A percentile compares a stretch with the other conserved stretches of the same genome.
phyloP scores from a whole-genome alignment of 2,329 filamentous ascomycete genomes.

The Epichloe baconii region DNA sequence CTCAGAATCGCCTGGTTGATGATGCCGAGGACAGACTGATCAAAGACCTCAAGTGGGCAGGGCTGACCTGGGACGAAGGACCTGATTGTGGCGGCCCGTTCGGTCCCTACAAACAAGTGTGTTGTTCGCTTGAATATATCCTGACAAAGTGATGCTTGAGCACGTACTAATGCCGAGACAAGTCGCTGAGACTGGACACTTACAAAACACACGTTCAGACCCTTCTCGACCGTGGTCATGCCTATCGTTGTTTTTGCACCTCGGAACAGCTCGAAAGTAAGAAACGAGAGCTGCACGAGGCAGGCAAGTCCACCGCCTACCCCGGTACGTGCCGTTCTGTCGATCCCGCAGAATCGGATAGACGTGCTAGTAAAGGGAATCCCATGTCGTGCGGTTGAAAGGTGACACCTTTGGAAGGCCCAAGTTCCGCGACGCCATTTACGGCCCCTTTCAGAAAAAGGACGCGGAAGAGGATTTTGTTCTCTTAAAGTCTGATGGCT shows the following conservation, averaged over 20 bases:
- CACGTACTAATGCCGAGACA: constrained; percentile 21
- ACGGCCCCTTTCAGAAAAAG: constrained; percentile 50
- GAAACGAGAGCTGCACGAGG: constrained; percentile 47
- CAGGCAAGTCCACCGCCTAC: constrained; percentile 31
- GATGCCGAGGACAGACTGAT: constrained; percentile 70
- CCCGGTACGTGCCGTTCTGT: constrained; percentile 60
- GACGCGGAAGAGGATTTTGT: constrained; percentile 66
- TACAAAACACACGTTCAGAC: constrained; percentile 60
- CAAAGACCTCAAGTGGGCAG: constrained; percentile 76
- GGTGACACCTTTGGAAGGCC: constrained; percentile 42
- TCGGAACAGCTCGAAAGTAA: constrained; percentile 55
- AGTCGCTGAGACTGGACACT: constrained; percentile 66
- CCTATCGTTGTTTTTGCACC: constrained; percentile 90
- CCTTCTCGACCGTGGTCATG: constrained; percentile 57
- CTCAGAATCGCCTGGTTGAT: constrained; percentile 62
- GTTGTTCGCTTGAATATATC: constrained; percentile 2
- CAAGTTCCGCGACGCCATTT: constrained; percentile 64
- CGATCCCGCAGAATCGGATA: constrained; percentile 51
- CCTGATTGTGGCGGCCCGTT: constrained; percentile 69
- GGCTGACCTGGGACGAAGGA: constrained; percentile 88
- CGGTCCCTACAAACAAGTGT: constrained; percentile 75
- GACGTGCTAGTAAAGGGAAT: constrained; percentile 56
- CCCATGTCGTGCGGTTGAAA: constrained; percentile 66
- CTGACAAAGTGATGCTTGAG: background rate
- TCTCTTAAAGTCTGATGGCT: constrained; percentile 79